phyloP scores from a whole-genome alignment of 441 rosid species.

The Pelargonium myrrhifolium region DNA sequence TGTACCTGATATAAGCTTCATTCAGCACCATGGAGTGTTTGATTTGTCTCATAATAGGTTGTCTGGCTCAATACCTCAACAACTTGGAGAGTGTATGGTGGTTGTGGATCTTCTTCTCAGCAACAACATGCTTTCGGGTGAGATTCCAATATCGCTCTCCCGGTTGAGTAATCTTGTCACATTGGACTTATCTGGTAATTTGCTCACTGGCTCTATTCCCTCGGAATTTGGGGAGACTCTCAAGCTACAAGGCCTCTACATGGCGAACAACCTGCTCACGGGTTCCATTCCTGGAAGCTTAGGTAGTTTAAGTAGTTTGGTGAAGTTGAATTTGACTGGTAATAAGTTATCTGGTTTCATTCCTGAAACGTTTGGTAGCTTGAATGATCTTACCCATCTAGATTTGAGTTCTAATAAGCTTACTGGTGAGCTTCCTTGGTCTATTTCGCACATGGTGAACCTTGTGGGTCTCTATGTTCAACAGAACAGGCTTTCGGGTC shows the following conservation, averaged over 20 bases:
- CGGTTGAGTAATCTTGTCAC: constrained; percentile 54
- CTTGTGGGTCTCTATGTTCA: constrained; percentile 75
- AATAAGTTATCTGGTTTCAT: constrained; percentile 51
- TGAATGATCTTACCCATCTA: constrained; percentile 69
- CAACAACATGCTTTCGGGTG: constrained; percentile 63
- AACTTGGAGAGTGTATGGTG: constrained; percentile 55
- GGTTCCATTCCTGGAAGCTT: constrained; percentile 68
- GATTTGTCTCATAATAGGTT: constrained; percentile 70
- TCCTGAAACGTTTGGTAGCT: constrained; percentile 58
- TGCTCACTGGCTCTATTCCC: constrained; percentile 53
- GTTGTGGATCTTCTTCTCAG: constrained; percentile 55
- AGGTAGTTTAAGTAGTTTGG: constrained; percentile 54
- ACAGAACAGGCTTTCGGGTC: constrained; percentile 55
- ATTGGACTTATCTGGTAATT: constrained; percentile 65
- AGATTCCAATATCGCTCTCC: constrained; percentile 63
- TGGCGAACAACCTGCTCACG: constrained; percentile 66
- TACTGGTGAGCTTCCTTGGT: constrained; percentile 53
- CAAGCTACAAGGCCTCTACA: constrained; percentile 74
- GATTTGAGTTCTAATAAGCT: constrained; percentile 73
- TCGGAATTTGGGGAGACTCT: constrained; percentile 43
- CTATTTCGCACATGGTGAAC: constrained; percentile 53
- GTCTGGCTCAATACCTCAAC: constrained; percentile 65
- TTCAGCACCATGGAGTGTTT: constrained; percentile 79
- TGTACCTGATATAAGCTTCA: constrained; percentile 65
- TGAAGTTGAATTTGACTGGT: constrained; percentile 69